These are phyloP conservation scores for Reutealis trisperma DNA, from an alignment of 345 rosid species.

Conservation along the genomic window DNA sequence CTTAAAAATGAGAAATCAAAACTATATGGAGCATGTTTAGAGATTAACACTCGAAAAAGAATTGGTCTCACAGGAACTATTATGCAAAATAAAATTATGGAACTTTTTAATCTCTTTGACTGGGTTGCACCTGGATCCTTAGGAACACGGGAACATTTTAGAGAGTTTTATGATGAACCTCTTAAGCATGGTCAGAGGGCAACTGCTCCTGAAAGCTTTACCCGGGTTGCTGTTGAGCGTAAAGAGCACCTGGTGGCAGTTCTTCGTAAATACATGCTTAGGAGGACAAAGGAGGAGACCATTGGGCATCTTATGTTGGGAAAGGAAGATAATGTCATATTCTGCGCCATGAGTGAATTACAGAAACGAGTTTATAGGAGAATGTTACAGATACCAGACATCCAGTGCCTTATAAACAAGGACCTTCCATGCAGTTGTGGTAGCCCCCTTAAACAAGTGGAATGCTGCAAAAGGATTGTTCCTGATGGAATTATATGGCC, in stretches of 20 bases:
- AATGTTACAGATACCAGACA: conserved; percentile 80
- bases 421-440: conserved; percentile 85
- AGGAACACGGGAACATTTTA: conserved; percentile 88
- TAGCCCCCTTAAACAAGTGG: conserved; percentile 84
- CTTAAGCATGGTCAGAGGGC: conserved; percentile 89
- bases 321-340: conserved; percentile 94
- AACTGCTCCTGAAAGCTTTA: conserved; percentile 76
- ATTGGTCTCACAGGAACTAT: conserved; percentile 90
- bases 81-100: conserved; percentile 94
- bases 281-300: conserved; percentile 96
- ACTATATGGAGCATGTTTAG: conserved; percentile 69
- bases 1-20: conserved; percentile 92
- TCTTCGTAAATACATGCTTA: conserved; percentile 75
- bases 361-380: conserved; percentile 79
- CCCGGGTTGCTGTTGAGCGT: conserved; percentile 72
- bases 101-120: conserved; percentile 81
- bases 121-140: conserved; percentile 89
- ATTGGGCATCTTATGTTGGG: conserved; percentile 98
- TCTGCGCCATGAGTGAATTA: conserved; percentile 90
- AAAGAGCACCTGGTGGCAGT: conserved; percentile 71
- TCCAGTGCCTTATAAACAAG: conserved; percentile 89
- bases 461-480: conserved; percentile 86
- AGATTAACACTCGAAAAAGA: conserved; percentile 59
- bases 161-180: conserved; percentile 85
- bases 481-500: conserved; percentile 92